Evolutionary conservation across 257 asterid species (phyloP).

Genomic region (Solanum etuberosum): DNA sequence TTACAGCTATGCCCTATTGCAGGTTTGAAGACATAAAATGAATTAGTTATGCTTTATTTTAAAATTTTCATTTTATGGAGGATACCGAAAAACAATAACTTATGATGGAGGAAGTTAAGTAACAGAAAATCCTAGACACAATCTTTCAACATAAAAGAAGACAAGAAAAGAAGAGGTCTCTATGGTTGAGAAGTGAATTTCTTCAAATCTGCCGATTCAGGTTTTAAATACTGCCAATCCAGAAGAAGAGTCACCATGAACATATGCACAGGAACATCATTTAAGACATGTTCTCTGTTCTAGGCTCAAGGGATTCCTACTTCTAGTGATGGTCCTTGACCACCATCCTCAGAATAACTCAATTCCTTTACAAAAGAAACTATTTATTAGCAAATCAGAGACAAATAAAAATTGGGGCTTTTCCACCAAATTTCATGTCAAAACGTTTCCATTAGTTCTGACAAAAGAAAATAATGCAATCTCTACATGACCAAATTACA

Average conservation of each 20-base stretch:
- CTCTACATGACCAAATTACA: not conserved
- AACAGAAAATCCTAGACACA: not conserved
- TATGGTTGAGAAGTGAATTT: not conserved
- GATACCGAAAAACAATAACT: not conserved
- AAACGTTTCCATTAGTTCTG: not conserved
- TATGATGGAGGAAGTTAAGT: not conserved
- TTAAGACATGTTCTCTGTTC: not conserved
- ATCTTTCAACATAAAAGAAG: not conserved
- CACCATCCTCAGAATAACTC: not conserved
- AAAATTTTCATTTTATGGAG: not conserved
- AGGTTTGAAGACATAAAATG: not conserved
- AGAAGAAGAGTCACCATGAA: not conserved
- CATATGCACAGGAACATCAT: not conserved
- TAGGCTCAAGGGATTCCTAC: not conserved
- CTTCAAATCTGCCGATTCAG: not conserved
- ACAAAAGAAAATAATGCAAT: not conserved
- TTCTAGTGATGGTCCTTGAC: not conserved
- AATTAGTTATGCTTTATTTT: not conserved
- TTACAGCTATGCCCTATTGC: not conserved
- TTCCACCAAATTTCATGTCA: not conserved
- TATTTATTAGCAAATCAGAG: not conserved
- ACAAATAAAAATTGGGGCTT: not conserved
- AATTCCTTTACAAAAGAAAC: not conserved
- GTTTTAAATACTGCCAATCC: not conserved
- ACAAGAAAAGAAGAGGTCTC: not conserved